phyloP scores from a whole-genome alignment of 768 basidiomycete species.

The Solioccasus polychromus region DNA sequence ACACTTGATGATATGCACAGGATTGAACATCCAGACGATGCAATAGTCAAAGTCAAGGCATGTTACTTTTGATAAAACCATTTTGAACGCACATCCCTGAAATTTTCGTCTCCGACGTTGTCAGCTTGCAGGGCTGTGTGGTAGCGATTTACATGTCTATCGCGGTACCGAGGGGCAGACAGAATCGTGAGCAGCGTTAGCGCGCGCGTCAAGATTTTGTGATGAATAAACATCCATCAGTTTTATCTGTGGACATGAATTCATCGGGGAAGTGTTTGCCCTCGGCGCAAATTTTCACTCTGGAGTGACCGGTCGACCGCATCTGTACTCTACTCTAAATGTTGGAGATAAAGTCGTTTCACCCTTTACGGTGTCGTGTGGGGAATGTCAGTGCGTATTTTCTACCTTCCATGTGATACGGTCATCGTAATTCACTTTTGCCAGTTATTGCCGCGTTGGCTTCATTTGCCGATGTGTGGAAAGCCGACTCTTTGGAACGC shows the following conservation, averaged over 20 bases:
- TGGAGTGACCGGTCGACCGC: conserved; percentile 47
- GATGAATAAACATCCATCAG: conserved; percentile 33
- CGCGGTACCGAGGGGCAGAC: conserved; percentile 56
- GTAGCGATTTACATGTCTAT: conserved; percentile 75
- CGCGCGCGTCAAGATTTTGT: background rate
- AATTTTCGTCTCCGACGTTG: background rate
- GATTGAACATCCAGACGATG: conserved; percentile 72
- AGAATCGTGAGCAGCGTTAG: conserved; percentile 44
- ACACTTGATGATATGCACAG: too few species aligned
- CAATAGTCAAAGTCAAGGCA: conserved; percentile 72
- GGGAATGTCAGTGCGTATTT: conserved; percentile 73
- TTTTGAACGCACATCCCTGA: background rate
- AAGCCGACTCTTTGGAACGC: conserved; percentile 63
- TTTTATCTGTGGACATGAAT: conserved; percentile 72
- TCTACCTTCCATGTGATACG: background rate
- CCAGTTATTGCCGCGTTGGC: conserved; percentile 68
- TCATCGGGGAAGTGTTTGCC: conserved; percentile 67
- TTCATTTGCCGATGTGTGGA: conserved; percentile 68
- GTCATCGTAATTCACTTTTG: background rate
- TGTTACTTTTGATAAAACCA: conserved; percentile 9
- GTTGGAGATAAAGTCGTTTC: conserved; percentile 77
- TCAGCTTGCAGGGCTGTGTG: conserved; percentile 67
- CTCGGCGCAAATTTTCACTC: conserved; percentile 59
- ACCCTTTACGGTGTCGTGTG: conserved; percentile 79
- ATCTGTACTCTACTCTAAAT: conserved; percentile 59